A percentile compares a stretch with the other conserved stretches of the same genome.
These are phyloP conservation scores for Mycena vitilis DNA, from an alignment of 768 basidiomycete genomes.

Conservation along the genomic window DNA sequence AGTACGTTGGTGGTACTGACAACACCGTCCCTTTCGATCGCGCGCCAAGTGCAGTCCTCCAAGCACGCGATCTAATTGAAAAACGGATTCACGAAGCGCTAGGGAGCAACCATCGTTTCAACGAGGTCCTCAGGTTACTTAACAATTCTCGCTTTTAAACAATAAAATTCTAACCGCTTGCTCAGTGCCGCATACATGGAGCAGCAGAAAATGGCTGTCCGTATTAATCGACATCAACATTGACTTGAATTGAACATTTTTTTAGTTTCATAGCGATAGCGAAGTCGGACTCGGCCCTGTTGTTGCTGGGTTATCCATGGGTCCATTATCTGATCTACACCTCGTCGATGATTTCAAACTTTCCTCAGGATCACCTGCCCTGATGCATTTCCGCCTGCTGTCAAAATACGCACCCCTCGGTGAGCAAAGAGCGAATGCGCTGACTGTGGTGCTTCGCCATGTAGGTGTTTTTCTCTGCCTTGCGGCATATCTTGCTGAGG, in stretches of 20 bases:
- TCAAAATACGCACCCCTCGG: slow-evolving; percentile 48
- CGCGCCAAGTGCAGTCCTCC: slow-evolving; percentile 68
- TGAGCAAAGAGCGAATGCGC: slow-evolving; percentile 49
- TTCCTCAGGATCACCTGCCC: slow-evolving; percentile 61
- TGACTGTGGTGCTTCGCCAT: slow-evolving; percentile 75
- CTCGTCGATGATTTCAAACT: background rate
- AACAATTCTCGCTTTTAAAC: background rate
- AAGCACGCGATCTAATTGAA: slow-evolving; percentile 70
- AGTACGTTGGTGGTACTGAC: slow-evolving; percentile 85
- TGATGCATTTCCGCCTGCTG: slow-evolving; percentile 81
- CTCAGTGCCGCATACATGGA: slow-evolving; percentile 85
- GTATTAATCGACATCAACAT: too few species aligned
- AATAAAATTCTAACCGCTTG: slow-evolving; percentile 1
- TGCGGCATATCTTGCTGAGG: background rate
- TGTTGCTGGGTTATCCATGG: slow-evolving; percentile 82
- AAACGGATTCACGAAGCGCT: slow-evolving; percentile 64
- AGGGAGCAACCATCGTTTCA: slow-evolving; percentile 58
- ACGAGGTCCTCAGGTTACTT: slow-evolving; percentile 74
- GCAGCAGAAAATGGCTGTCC: slow-evolving; percentile 83
- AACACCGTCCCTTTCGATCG: slow-evolving; percentile 75
- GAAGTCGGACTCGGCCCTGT: slow-evolving; percentile 79
- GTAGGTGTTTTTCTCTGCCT: slow-evolving; percentile 49
- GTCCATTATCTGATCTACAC: slow-evolving; percentile 38
- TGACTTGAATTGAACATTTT: slow-evolving; percentile 13
- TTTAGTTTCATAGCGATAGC: slow-evolving; percentile 82